Evolutionary conservation across 306 rosid genomes (phyloP).

Genomic region (Castanopsis chinensis): DNA sequence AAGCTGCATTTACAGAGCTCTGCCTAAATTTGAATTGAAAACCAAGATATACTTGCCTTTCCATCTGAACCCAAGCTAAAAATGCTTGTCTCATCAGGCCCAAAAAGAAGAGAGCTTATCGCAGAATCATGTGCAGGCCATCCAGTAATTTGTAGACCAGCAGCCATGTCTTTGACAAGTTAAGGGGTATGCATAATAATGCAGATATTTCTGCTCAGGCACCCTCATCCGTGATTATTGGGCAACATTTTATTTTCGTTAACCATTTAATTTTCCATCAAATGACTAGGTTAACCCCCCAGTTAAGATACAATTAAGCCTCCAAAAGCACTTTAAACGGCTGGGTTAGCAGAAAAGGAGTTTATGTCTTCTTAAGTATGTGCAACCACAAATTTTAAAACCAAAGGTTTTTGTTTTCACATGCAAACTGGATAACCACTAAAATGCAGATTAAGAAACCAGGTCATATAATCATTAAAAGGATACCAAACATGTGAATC

Average conservation of each 20-base stretch:
- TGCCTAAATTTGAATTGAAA: slow-evolving; percentile 13
- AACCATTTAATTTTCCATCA: background rate
- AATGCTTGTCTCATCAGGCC: slow-evolving; percentile 97
- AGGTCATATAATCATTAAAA: slow-evolving; percentile 22
- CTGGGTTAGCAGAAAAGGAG: background rate
- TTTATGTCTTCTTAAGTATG: background rate
- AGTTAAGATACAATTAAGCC: background rate
- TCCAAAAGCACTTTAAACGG: background rate
- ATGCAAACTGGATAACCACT: slow-evolving; percentile 1
- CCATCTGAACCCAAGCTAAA: slow-evolving; percentile 94
- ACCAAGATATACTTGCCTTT: slow-evolving; percentile 50
- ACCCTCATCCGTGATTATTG: background rate
- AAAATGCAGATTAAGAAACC: background rate
- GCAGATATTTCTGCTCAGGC: slow-evolving; percentile 1
- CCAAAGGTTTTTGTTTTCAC: background rate
- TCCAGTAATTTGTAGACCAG: slow-evolving; percentile 93
- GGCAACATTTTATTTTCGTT: background rate
- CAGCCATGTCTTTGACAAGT: slow-evolving; percentile 84
- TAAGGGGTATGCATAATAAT: slow-evolving; percentile 39
- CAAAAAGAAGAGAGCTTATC: slow-evolving; percentile 85
- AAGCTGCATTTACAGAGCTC: background rate
- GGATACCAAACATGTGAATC: slow-evolving; percentile 99
- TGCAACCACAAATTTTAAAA: background rate
- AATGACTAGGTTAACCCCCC: background rate
- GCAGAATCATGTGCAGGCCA: slow-evolving; percentile 99